A percentile compares a stretch with the other conserved stretches of the same genome.
phyloP scores from a whole-genome alignment of 345 rosid genomes.

The Syzygium grande region DNA sequence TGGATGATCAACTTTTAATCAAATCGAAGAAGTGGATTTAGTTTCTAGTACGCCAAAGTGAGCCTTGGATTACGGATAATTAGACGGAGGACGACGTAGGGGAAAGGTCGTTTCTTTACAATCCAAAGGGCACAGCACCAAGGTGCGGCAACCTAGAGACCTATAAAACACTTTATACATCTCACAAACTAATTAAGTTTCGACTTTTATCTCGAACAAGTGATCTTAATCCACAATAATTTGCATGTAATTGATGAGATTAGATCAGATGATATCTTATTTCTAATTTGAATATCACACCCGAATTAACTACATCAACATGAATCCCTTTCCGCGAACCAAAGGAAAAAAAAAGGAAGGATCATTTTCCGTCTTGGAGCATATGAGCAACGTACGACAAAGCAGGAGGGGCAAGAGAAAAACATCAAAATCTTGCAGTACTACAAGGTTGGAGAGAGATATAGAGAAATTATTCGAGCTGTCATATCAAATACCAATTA shows the following conservation, averaged over 20 bases:
- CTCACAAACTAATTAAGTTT: background rate
- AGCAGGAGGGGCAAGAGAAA: background rate
- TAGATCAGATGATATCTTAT: background rate
- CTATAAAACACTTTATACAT: background rate
- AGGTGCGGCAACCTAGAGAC: fast-evolving
- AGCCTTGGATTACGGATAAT: background rate
- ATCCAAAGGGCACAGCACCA: fast-evolving
- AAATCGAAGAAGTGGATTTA: background rate
- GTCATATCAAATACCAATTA: background rate
- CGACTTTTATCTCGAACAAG: fast-evolving
- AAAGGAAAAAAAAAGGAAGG: background rate
- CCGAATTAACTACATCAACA: background rate
- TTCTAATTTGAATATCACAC: background rate
- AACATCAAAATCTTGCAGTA: background rate
- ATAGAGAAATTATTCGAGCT: background rate
- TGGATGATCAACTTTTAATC: background rate
- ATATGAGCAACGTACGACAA: background rate
- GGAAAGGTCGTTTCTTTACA: background rate
- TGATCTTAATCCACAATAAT: background rate
- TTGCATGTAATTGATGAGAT: background rate
- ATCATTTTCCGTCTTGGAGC: background rate
- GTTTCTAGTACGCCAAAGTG: background rate
- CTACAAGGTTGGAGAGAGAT: background rate
- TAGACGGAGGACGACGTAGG: background rate
- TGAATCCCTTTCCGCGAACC: background rate